These are phyloP conservation scores for Erodium moschatum DNA, from an alignment of 441 rosid genomes.

Conservation along the genomic window DNA sequence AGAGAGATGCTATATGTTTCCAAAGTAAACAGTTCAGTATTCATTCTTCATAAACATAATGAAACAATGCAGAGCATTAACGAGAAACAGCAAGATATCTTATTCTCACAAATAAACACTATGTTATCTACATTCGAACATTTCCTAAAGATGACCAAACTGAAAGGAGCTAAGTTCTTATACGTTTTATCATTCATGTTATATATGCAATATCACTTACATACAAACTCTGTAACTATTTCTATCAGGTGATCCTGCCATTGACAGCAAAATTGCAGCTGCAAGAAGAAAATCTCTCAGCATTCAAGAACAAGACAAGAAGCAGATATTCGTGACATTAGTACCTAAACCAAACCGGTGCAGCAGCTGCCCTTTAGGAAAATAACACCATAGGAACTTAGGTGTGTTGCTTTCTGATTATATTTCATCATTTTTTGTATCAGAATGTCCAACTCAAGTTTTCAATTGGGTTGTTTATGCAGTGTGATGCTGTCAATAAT, in stretches of 20 bases:
- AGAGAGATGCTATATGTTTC: not conserved
- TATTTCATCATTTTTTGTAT: not conserved
- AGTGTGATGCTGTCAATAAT: not conserved
- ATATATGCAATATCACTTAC: not conserved
- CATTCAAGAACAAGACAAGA: not conserved
- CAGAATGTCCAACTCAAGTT: not conserved
- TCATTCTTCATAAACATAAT: not conserved
- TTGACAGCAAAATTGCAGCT: not conserved
- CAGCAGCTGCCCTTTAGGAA: not conserved
- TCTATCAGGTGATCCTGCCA: not conserved
- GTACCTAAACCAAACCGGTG: not conserved
- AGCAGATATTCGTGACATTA: not conserved
- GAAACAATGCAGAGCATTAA: not conserved
- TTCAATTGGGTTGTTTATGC: not conserved
- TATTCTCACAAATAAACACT: not conserved
- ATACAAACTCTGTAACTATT: not conserved
- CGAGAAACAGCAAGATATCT: not conserved
- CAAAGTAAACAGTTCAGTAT: not conserved
- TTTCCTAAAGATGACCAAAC: not conserved
- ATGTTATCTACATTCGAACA: not conserved
- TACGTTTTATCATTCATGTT: not conserved
- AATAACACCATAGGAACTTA: slow-evolving; percentile 1
- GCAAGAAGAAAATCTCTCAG: not conserved
- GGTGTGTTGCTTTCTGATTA: slow-evolving; percentile 2
- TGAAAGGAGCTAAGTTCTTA: not conserved